Base-by-base conservation (phyloP, 805 yeast genomes). In the Kluyveromyces lactis region DNA sequence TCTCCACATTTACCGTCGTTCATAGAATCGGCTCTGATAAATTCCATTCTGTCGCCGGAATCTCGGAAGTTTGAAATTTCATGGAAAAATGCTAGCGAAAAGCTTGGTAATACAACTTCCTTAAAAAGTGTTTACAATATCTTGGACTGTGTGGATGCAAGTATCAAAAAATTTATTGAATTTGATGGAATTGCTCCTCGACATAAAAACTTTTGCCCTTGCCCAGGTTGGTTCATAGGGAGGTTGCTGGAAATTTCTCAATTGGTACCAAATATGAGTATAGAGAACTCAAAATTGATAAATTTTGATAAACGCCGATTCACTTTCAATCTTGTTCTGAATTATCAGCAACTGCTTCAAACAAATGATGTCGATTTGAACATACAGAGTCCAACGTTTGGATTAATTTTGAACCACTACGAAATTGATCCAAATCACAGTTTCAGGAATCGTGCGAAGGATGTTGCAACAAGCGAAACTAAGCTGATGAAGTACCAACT, bases 141-240 rank as follows among this genome's bases (percentile, higher is more conserved):
- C 4, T 44, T 52, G 18, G 49, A 47, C 1, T 46, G 47, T 2
- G 50, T 49, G 3, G 55, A 48, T 17, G 45, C 41, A 18, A 55
- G 51, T 34, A 30, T 59, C 55, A 44, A 45, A 51, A 12, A 59
- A 49, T 35, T 53, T 66, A 33, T 50, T 56, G 44, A 60, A 39
- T 47, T 57, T 42, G 68, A 66, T 40, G 54, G 53, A 27, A 56
- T 58, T 26, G 56, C 55, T 41, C 45, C 58, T 37, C 42, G 56
- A 3, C 60, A 49, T n/a, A 58, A 42, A 68, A 69, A 39, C 70
- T 63, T 85, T 36, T 75, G 86, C 4, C 92, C 95, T 2, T 89
- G 96, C 53, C 75, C 86, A 43, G 97, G 97, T 9, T 90, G 97
- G 97, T 68, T 86, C 37, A 67, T 82, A 18, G 90, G 83, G 50